These are phyloP conservation scores for Botrytis porri DNA, from an alignment of 2,329 filamentous ascomycete species.

Conservation along the genomic window DNA sequence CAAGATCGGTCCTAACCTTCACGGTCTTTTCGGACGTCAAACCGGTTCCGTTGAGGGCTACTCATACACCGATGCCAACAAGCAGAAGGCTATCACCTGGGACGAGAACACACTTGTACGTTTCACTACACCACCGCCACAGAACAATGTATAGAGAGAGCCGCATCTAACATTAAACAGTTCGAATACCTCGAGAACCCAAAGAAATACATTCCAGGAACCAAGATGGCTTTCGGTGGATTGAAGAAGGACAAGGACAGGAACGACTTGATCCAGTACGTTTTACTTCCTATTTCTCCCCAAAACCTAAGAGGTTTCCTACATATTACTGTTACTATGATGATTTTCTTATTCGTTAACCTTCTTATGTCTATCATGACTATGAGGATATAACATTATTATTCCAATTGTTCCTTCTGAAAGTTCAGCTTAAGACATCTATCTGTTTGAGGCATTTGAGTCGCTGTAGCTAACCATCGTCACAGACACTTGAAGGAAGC, in stretches of 20 bases:
- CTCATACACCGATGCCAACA: slow-evolving; percentile 99
- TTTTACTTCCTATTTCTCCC: slow-evolving; percentile 31
- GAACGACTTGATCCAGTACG: slow-evolving; percentile 97
- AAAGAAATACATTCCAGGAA: slow-evolving; percentile 99
- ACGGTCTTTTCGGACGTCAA: slow-evolving; percentile 97
- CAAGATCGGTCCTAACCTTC: slow-evolving; percentile 96
- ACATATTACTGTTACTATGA: slow-evolving; percentile 33
- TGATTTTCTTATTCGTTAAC: slow-evolving; percentile 45
- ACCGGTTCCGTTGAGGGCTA: slow-evolving; percentile 87
- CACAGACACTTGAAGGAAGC: slow-evolving; percentile 64
- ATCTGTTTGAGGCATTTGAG: background rate
- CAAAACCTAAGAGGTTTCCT: background rate
- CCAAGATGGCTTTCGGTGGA: slow-evolving; percentile 99
- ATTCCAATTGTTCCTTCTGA: slow-evolving; percentile 99
- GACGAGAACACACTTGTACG: slow-evolving; percentile 77
- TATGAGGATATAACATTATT: slow-evolving; percentile 53
- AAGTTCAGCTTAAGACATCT: slow-evolving; percentile 26
- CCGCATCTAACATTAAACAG: slow-evolving; percentile 43
- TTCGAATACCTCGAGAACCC: slow-evolving; percentile 99
- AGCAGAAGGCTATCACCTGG: slow-evolving; percentile 91
- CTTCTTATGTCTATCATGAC: slow-evolving; percentile 38
- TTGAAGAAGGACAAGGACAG: slow-evolving; percentile 99
- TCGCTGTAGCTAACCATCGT: background rate
- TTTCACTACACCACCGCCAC: slow-evolving; percentile 20
- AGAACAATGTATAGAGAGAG: background rate